Base-by-base conservation (phyloP, 2,329 filamentous ascomycete genomes). In the Trichoderma koningiopsis region DNA sequence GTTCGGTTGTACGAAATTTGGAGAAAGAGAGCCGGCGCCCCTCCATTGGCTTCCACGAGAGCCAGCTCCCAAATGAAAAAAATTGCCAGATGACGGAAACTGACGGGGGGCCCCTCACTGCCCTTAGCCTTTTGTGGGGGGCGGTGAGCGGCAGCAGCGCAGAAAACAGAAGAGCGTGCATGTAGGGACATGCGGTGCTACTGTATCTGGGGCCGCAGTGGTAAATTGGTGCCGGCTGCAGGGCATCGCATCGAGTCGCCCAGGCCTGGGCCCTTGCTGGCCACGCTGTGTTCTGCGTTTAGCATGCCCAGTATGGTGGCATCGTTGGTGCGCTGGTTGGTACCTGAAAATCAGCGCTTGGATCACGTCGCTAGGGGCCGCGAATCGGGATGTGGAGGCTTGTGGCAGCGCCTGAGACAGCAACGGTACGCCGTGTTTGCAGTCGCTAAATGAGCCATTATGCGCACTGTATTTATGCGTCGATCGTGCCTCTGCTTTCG, bases 51-150 rank as follows among this genome's bases (percentile, higher is more conserved):
- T 59, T 52, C 40, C 27, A 19, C 27, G 47, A 49, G 47, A 6
- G 22, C 60, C 13, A 59, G 33, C 33, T 35, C 33, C 33, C 3
- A 35, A 4, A 35, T 35, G 11, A 3, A 56, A 57, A 67, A 59
- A 58, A 58, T 59, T 57, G 53, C 40, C 37, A 67, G 24, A 67
- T 52, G 55, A 59, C 64, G 40, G 64, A 59, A n/a, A 59, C 24
- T 59, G 57, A 59, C 57, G 55, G 55, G 55, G 55, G 40, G 14
- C 19, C 55, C 64, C 55, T 67, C 55, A 52, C 22, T 37, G 40
- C 24, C 35, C 35, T 35, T 56, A 59, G 35, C 53, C 4, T 66
- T 57, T 43, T 43, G 40, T 66, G 37, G 29, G 62, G 52, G 62
- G 52, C 62, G 62, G 63, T 57, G 63, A 55, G 53, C 35, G 62